These are phyloP conservation scores for Cladophialophora immunda DNA, from an alignment of 2,329 filamentous ascomycete species.

Conservation along the genomic window DNA sequence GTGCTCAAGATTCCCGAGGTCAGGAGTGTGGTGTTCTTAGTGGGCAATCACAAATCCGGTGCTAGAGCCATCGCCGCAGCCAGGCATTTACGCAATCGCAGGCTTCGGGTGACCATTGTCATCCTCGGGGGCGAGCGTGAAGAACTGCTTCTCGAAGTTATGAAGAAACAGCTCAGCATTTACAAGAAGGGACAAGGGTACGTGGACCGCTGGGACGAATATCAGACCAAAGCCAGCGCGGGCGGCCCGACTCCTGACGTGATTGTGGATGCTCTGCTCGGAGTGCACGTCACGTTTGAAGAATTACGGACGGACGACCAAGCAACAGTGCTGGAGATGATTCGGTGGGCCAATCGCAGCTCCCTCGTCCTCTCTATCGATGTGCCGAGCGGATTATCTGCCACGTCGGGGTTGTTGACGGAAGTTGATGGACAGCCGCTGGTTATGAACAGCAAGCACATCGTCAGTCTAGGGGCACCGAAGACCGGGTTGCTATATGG, in stretches of 20 bases:
- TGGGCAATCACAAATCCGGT: conserved; percentile 92
- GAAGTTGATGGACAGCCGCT: conserved; percentile 77
- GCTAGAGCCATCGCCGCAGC: conserved; percentile 84
- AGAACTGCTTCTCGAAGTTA: conserved; percentile 78
- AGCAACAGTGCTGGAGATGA: conserved; percentile 84
- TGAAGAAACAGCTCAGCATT: conserved; percentile 82
- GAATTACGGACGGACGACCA: conserved; percentile 85
- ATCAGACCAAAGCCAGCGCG: conserved; percentile 52
- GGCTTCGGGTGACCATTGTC: conserved; percentile 80
- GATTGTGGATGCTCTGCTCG: conserved; percentile 88
- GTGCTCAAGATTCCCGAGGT: conserved; percentile 66
- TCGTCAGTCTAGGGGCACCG: conserved; percentile 86
- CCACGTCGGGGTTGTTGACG: conserved; percentile 58
- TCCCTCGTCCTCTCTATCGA: conserved; percentile 82
- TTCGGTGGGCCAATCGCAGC: conserved; percentile 86
- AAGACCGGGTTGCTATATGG: conserved; percentile 84
- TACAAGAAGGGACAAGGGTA: conserved; percentile 84
- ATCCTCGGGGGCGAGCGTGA: conserved; percentile 86
- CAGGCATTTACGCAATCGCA: conserved; percentile 85
- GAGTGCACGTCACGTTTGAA: conserved; percentile 86
- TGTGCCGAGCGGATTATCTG: conserved; percentile 75
- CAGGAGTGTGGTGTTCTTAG: conserved; percentile 73
- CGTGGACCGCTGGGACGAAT: conserved; percentile 69
- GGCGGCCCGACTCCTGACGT: conserved; percentile 71
- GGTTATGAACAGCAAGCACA: conserved; percentile 81